Base-by-base conservation (phyloP, 2,329 filamentous ascomycete species). In the Coniochaeta sp. region DNA sequence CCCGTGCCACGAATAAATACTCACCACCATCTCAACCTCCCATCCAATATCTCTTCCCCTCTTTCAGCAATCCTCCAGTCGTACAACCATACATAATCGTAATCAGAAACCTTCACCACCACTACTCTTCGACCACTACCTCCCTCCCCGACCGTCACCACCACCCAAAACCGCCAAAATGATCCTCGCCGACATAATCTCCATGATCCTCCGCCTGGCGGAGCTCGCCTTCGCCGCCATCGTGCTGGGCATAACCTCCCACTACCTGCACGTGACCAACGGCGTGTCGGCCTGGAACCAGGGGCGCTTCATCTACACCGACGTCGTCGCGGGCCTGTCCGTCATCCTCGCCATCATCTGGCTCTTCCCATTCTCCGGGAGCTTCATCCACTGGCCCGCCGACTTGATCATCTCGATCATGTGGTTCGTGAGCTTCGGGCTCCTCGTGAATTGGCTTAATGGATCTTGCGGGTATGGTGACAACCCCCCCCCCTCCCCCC, bases 261-360 rank as follows among this genome's bases (percentile, higher is more conserved):
- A 80, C 57, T 86, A 86, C 65, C 79, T 91, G 24, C 76, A 82
- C 63, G 58, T 68, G 3, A 71, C 71, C 49, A 54, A 71, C 20
- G 57, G 71, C 30, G 66, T 72, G 31, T 73, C 75, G 50, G 67
- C 73, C 53, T 83, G 79, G 75, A 70, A 74, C 16, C 70, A 79
- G 33, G 82, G 77, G 31, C 83, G 87, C 52, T 83, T 85, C 71
- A 89, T 91, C 69, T 91, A 89, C 72, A 81, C 86, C 45, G 80
- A 87, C 62, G 80, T 89, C 16, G 76, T 91, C 33, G 84, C 88
- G 3, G 83, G 76, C 18, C 62, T 91, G 16, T 81, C 83, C 12
- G 81, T 91, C 51, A 65, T 91, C 35, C 71, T 89, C n/a, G 74
- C 81, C 5, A 68, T 91, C 24, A 65, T 91, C 56, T 89, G 86